Base-by-base conservation (phyloP, 2,329 filamentous ascomycete genomes). In the Phialemonium atrogriseum region DNA sequence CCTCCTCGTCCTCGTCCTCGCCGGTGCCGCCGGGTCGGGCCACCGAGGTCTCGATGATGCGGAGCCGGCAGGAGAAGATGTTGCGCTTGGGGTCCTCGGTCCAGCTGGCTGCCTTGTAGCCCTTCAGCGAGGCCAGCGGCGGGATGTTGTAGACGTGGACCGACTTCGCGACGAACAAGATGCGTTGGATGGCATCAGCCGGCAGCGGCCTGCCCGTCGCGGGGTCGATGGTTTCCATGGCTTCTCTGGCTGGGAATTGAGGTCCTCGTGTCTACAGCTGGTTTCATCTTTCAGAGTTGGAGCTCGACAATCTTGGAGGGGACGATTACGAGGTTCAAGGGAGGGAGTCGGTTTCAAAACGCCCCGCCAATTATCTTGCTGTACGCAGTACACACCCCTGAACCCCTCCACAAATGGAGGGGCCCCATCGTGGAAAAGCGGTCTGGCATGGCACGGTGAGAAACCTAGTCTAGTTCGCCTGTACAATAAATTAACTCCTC, bases 101-200 rank as follows among this genome's bases (percentile, higher is more conserved):
- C 86, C 86, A 94, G 41, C 71, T 62, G 10, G 78, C 69, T 37
- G 87, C 86, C 21, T 70, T 72, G 66, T 94, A 83, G 55, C 86
- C 86, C 54, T 82, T 81, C 47, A 77, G 85, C 12, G 80, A 81
- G 26, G 79, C 70, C 36, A 87, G 66, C 15, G 86, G 85, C 12
- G 86, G 86, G 54, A 93, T 87, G 50, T 81, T 77, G 69, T 94
- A 94, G 65, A 94, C 73, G 64, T 93, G 84, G 42, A 91, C 80
- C 42, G 70, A 66, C 48, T 70, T 64, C 41, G 79, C 74, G 54
- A 87, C 64, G 70, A 85, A 88, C 55, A 93, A 80, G 52, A 91
- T 68, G 54, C 85, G 80, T 59, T 91, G 84, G 59, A 93, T 89
- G 47, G 85, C 81, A 51, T 84, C 82, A 32, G 74, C 54, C 34